Conservation (phyloP, 768 basidiomycete genomes). For the Suillus subaureus region DNA sequence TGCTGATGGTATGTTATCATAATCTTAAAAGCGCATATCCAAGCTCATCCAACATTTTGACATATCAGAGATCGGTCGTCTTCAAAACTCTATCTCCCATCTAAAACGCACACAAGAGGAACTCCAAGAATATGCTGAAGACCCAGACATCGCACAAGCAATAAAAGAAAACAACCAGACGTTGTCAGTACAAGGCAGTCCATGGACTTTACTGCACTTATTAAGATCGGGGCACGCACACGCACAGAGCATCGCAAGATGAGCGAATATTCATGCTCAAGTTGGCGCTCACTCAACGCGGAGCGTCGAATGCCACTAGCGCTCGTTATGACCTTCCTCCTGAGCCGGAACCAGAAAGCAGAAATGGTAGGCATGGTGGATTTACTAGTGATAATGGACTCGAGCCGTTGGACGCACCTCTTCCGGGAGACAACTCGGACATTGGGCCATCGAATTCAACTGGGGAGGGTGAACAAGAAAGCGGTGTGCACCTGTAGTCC, state of each 20-base stretch:
- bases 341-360: not conserved
- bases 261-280: slow-evolving; percentile 73
- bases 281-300: slow-evolving; percentile 65
- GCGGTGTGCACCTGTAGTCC: not conserved
- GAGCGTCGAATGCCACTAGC: slow-evolving; percentile 22
- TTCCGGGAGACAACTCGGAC: not conserved
- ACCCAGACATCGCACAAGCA: slow-evolving; percentile 61
- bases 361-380: slow-evolving; percentile 4
- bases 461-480: not conserved
- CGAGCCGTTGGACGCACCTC: not conserved
- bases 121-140: slow-evolving; percentile 51
- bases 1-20: slow-evolving; percentile 57
- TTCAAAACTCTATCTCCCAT: slow-evolving; percentile 70
- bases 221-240: slow-evolving; percentile 14
- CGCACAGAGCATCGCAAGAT: slow-evolving; percentile 70
- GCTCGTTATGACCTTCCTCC: slow-evolving; percentile 3
- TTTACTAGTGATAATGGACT: slow-evolving; percentile 3
- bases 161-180: slow-evolving; percentile 72
- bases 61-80: slow-evolving; percentile 67
- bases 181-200: slow-evolving; percentile 43
- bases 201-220: slow-evolving; percentile 10
- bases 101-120: slow-evolving; percentile 63
- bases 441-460: not conserved
- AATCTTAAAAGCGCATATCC: slow-evolving; percentile 3
- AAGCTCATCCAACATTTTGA: not conserved